Evolutionary conservation across 2,329 filamentous ascomycete species (phyloP), one percentile per base, ranked within the genome.

Genomic region (Amauroascus niger): DNA sequence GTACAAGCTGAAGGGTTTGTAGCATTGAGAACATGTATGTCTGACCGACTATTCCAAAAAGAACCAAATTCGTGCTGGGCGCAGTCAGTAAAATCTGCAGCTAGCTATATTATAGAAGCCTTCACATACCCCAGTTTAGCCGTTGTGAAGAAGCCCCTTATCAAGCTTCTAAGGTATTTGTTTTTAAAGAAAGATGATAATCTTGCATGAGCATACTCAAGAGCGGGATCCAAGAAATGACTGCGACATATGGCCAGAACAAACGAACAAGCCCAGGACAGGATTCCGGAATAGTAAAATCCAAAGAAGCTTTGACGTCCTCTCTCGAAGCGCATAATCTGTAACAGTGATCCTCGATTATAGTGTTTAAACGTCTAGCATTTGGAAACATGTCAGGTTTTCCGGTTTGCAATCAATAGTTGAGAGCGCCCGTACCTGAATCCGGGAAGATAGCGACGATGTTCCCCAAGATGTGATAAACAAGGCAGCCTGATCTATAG

Each of bases 401-500:
- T 22, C 6, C 32, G 24, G n/a, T n/a, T n/a, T 22, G 9, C n/a
- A 2, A 9, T 13, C 11, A 14, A 6, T 9, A 7, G 6, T 2
- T 39, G 33, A 40, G 28, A 1, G 32, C 13, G 26, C 26, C 26
- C 58, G 63, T 60, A 73, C 71, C 63, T 69, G 65, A 54, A 73
- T 66, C 46, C 71, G 64, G 8, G 63, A 61, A 24, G 64, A 60
- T 11, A 73, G 61, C 20, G 70, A 68, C 9, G 62, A 64, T 8
- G 69, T 65, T 69, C 70, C 72, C 71, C 71, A 73, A 7, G 66
- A 67, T 2, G 68, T 63, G n/a, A 70, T 61, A 49, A 72, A 71
- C 14, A 67, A 65, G n/a, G 64, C 63, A 8, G 71, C 55, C 51
- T 72, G 69, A 55, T 73, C 71, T 26, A 71, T 46, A 22, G 67